Evolutionary conservation across 164 flowering plant genomes (phyloP), one percentile per base, ranked within the genome.

Genomic region (Protea cynaroides): DNA sequence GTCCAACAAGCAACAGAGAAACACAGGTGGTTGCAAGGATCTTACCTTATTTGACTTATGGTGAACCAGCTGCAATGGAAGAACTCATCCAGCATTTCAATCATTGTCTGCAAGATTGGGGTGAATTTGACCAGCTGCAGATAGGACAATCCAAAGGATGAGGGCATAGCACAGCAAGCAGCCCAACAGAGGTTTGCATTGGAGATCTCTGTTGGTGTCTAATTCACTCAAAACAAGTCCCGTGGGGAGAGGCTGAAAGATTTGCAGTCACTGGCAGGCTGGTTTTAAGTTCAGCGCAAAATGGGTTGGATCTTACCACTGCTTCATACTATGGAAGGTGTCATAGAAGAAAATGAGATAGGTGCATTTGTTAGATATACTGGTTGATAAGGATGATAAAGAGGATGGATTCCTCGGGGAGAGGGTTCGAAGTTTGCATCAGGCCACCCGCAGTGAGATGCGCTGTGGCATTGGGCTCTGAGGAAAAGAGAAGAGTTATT

Each of bases 11-110:
- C 99, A 94, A 78, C 99, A 90, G 77, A 81, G 96, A 75, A 92
- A 90, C 81, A 92, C 95, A 95, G 78, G 92, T 95, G 99, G 99
- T 95, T 75, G 97, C 97, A 10, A 84, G 99, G 78, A 95, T 95
- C 69, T 78, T 95, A 75, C 99, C 99, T 6, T 95, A 88, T 67
- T 77, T 95, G 79, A 95, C 99, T 21, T 95, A 92, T 71, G 99
- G 97, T 64, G 94, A 95, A 70, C 94, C 90, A 58, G 90, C 94
- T 1, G 99, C 99, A 44, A 92, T 95, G 99, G 97, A 90, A 72
- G 97, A 94, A 51, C 96, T 95, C 1, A 68, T 95, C 61, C 88
- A 85, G 78, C 96, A 95, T 74, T 95, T 95, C 69, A 81, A 84
- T 25, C 97, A 97, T 25, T 84, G 82, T 75, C 75, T 95, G 78